Conservation (phyloP, 2,329 filamentous ascomycete genomes). For the Hyphodiscus sp. region DNA sequence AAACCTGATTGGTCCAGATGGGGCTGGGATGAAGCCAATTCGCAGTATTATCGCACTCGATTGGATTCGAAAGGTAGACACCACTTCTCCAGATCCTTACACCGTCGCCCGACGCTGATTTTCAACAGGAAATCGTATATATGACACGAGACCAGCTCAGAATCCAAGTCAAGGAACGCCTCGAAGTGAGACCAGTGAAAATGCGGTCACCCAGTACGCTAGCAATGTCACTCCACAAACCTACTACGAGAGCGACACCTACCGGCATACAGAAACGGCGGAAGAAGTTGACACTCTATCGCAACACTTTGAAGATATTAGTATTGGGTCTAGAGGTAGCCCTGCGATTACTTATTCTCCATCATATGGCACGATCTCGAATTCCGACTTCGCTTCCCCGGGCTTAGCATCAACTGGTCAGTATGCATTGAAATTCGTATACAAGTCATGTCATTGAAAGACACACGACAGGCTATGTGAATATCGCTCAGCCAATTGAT, state of each 20-base stretch:
- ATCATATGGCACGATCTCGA: background rate
- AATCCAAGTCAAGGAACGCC: background rate
- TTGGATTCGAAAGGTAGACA: background rate
- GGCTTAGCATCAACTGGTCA: background rate
- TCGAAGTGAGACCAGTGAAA: background rate
- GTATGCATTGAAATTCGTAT: background rate
- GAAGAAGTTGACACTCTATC: background rate
- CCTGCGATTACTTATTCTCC: background rate
- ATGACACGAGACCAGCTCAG: background rate
- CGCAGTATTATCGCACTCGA: slow-evolving; percentile 1
- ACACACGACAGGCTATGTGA: background rate
- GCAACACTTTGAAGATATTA: background rate
- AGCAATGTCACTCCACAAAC: background rate
- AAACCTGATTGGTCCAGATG: slow-evolving; percentile 6
- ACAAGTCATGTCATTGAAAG: background rate
- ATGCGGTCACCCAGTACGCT: background rate
- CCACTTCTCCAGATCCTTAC: background rate
- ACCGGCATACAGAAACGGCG: background rate
- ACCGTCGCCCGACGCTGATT: background rate
- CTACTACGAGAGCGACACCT: background rate
- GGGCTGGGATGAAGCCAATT: background rate
- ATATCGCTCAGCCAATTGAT: background rate
- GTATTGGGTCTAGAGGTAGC: background rate
- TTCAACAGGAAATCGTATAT: background rate
- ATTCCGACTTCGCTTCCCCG: background rate